Conservation (phyloP, 75 land plant genomes). For the Gnetum montanum region DNA sequence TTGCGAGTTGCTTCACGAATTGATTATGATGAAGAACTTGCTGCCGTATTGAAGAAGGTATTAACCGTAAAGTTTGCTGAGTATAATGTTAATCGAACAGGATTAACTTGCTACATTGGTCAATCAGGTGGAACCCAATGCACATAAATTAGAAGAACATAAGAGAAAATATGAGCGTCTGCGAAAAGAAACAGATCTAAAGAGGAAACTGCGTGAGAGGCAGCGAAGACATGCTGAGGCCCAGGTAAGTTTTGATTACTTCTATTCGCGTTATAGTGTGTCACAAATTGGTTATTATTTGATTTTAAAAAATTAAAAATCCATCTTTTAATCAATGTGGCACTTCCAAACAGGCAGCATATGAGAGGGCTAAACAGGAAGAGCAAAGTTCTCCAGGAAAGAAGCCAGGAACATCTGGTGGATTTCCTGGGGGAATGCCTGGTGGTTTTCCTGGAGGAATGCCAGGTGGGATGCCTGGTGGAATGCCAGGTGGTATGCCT, state of each 20-base stretch:
- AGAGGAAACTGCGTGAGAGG: slow-evolving; percentile 58
- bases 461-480: slow-evolving; percentile 28
- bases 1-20: slow-evolving; percentile 80
- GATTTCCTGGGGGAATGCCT: slow-evolving; percentile 22
- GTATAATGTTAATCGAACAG: slow-evolving; percentile 1
- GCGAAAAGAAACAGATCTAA: slow-evolving; percentile 71
- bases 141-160: slow-evolving; percentile 89
- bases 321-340: no score
- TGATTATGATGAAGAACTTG: slow-evolving; percentile 93
- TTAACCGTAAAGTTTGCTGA: no score
- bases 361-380: slow-evolving; percentile 68
- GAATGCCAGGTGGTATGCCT: slow-evolving; percentile 29
- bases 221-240: slow-evolving; percentile 75
- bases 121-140: slow-evolving; percentile 92
- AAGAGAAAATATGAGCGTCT: slow-evolving; percentile 79
- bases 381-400: slow-evolving; percentile 38
- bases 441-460: slow-evolving; percentile 11
- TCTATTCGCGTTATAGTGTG: not conserved
- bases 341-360: slow-evolving; percentile 60
- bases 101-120: not conserved
- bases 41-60: slow-evolving; percentile 74
- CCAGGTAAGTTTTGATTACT: slow-evolving; percentile 44
- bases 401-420: slow-evolving; percentile 13
- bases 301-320: no score
- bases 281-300: no score